Conservation (phyloP, 177 flowering plant genomes). For the Vitis hybrid region DNA sequence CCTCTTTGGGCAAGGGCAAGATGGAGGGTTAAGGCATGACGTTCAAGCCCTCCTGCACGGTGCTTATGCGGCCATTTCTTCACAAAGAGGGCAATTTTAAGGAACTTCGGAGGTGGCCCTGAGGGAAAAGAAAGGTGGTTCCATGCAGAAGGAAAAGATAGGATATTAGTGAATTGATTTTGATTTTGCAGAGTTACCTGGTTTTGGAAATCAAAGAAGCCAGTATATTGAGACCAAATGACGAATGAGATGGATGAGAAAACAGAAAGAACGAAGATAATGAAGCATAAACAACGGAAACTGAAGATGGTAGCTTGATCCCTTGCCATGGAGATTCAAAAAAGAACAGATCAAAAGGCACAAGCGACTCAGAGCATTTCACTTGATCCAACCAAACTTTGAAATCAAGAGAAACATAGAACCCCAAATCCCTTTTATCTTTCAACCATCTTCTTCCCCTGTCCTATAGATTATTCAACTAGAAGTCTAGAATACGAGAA, state of each 20-base stretch:
- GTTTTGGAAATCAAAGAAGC: slow-evolving; percentile 19
- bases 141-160: slow-evolving; percentile 50
- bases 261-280: slow-evolving; percentile 30
- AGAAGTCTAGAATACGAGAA: background rate
- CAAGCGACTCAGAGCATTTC: background rate
- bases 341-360: background rate
- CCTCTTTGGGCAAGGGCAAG: slow-evolving; percentile 64
- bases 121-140: slow-evolving; percentile 56
- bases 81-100: slow-evolving; percentile 68
- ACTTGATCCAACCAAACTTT: background rate
- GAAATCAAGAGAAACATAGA: too few relatives aligned
- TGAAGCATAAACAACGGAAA: slow-evolving; percentile 35
- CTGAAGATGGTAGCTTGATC: slow-evolving; percentile 26
- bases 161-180: slow-evolving; percentile 33
- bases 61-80: slow-evolving; percentile 63
- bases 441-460: background rate
- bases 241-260: slow-evolving; percentile 46
- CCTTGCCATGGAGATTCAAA: slow-evolving; percentile 36
- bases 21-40: slow-evolving; percentile 79
- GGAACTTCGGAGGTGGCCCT: slow-evolving; percentile 33
- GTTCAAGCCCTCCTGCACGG: slow-evolving; percentile 71
- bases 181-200: slow-evolving; percentile 2
- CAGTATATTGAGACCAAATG: slow-evolving; percentile 38
- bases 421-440: too few relatives aligned
- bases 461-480: background rate